Conservation (phyloP, 2,329 filamentous ascomycete genomes). For the Hypoxylon sp. region DNA sequence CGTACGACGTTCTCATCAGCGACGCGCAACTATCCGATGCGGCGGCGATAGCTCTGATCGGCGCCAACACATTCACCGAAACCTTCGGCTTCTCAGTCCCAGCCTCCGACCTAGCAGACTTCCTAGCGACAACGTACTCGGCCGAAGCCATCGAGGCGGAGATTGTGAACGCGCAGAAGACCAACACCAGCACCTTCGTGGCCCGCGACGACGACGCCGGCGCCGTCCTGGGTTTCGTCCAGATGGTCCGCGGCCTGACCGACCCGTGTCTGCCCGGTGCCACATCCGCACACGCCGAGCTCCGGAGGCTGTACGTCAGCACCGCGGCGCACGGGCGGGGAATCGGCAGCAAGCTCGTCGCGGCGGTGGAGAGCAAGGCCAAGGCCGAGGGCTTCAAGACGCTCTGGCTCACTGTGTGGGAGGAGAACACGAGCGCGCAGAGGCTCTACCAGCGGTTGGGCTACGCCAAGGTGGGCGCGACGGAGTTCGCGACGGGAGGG, state of each 20-base stretch:
- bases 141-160: constrained; percentile 34
- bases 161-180: constrained; percentile 31
- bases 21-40: constrained; percentile 39
- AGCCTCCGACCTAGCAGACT: constrained; percentile 37
- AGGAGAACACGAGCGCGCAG: constrained; percentile 37
- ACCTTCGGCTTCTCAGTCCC: constrained; percentile 42
- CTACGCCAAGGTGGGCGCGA: constrained; percentile 37
- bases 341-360: constrained; percentile 42
- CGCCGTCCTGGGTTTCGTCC: constrained; percentile 40
- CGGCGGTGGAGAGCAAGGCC: constrained; percentile 39
- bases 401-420: constrained; percentile 45
- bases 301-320: constrained; percentile 44
- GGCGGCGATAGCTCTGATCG: constrained; percentile 39
- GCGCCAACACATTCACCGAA: constrained; percentile 40
- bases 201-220: constrained; percentile 38
- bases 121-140: constrained; percentile 38
- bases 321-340: constrained; percentile 41
- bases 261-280: constrained; percentile 35
- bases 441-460: constrained; percentile 40
- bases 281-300: constrained; percentile 37
- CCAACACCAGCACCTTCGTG: constrained; percentile 32
- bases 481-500: constrained; percentile 37
- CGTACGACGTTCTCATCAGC: constrained; percentile 31
- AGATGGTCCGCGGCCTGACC: constrained; percentile 38
- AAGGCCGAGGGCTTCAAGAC: constrained; percentile 40